These are phyloP conservation scores for Globisporangium apiculatum DNA, from an alignment of 352 stramenopile genomes.

Conservation along the genomic window DNA sequence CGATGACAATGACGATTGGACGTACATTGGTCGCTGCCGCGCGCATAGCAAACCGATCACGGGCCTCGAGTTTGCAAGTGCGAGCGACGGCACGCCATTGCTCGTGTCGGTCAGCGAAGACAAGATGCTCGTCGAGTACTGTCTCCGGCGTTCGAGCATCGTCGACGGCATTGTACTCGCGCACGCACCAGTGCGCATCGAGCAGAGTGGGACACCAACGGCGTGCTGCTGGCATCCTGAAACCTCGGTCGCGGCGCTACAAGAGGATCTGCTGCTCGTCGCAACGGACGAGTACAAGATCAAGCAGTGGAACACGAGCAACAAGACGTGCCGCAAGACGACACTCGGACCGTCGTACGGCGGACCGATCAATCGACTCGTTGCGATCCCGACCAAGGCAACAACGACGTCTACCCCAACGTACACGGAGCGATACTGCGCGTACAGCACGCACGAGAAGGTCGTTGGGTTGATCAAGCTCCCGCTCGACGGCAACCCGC, in stretches of 20 bases:
- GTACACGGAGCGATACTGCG: slow-evolving; percentile 55
- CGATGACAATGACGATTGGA: slow-evolving; percentile 45
- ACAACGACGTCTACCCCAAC: neutral
- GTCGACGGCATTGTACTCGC: slow-evolving; percentile 83
- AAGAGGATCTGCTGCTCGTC: slow-evolving; percentile 87
- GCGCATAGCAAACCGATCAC: slow-evolving; percentile 80
- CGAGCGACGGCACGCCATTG: slow-evolving; percentile 59
- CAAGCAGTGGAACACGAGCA: slow-evolving; percentile 90
- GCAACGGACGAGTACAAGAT: slow-evolving; percentile 93
- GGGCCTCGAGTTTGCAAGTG: slow-evolving; percentile 81
- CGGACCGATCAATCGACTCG: slow-evolving; percentile 77
- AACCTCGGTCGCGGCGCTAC: slow-evolving; percentile 32
- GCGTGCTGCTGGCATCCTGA: slow-evolving; percentile 89
- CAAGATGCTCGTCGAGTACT: slow-evolving; percentile 86
- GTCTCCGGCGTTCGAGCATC: slow-evolving; percentile 73
- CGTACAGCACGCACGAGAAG: slow-evolving; percentile 78
- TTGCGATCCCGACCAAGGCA: slow-evolving; percentile 44
- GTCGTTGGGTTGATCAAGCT: slow-evolving; percentile 83
- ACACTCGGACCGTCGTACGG: slow-evolving; percentile 87
- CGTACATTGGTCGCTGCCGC: slow-evolving; percentile 76
- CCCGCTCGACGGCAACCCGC: slow-evolving; percentile 89
- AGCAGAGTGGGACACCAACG: slow-evolving; percentile 82
- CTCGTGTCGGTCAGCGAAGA: slow-evolving; percentile 87
- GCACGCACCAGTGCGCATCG: slow-evolving; percentile 58
- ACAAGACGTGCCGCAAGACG: slow-evolving; percentile 88